phyloP scores from a whole-genome alignment of 192 early-diverging fungal species.

The Dispira simplex region DNA sequence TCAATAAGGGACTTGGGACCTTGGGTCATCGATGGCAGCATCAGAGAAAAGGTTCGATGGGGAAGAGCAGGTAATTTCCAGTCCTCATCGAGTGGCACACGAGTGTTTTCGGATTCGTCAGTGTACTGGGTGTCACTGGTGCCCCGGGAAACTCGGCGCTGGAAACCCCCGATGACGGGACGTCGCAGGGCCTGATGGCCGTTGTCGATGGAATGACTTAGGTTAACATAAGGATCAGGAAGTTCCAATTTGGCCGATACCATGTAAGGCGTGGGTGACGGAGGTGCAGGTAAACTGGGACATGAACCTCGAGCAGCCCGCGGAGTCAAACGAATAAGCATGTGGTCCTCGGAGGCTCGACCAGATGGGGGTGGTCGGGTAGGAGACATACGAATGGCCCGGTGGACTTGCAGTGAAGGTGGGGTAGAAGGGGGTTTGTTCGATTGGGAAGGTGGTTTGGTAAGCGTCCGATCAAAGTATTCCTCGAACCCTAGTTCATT shows the following conservation, averaged over 20 bases:
- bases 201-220: not conserved
- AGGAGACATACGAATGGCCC: not conserved
- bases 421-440: not conserved
- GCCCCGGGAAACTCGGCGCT: not conserved
- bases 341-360: not conserved
- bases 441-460: not conserved
- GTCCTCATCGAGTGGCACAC: not conserved
- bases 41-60: not conserved
- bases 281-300: not conserved
- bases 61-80: not conserved
- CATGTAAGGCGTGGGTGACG: not conserved
- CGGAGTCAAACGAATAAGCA: not conserved
- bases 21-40: not conserved
- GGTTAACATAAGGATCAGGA: not conserved
- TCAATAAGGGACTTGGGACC: no score
- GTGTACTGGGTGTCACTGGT: slow-evolving; percentile 1
- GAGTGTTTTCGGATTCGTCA: not conserved
- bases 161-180: not conserved
- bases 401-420: not conserved
- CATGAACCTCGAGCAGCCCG: not conserved
- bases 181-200: not conserved
- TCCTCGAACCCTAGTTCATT: slow-evolving; percentile 4
- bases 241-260: not conserved
- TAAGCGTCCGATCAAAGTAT: not conserved
- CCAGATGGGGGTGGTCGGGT: no score